A percentile compares a stretch with the other conserved stretches of the same genome.
Evolutionary conservation across 495 filamentous ascomycete species (phyloP).

Genomic region (Neurospora sp.): DNA sequence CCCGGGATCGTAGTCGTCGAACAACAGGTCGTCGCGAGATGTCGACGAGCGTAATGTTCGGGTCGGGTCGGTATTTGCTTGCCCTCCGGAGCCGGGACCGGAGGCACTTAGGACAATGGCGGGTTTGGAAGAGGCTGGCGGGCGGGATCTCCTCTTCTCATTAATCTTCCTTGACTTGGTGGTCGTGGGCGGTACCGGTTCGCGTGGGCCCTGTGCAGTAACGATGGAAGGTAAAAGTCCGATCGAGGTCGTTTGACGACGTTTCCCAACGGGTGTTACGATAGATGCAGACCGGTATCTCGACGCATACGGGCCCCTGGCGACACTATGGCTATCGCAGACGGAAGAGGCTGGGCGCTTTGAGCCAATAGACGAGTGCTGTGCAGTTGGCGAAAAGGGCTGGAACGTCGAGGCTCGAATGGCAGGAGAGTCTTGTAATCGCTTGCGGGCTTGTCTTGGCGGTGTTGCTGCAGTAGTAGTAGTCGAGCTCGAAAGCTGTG

Average conservation of each 20-base stretch:
- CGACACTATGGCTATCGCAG: slow-evolving; percentile 20
- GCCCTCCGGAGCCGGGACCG: slow-evolving; percentile 11
- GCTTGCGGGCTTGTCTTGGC: slow-evolving; percentile 2
- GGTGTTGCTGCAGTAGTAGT: slow-evolving; percentile 17
- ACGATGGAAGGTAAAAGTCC: background rate
- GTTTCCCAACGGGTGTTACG: slow-evolving; percentile 16
- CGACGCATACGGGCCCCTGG: slow-evolving; percentile 14
- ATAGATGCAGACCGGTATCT: slow-evolving; percentile 11
- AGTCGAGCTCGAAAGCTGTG: background rate
- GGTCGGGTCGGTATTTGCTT: slow-evolving; percentile 36
- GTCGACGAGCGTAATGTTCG: slow-evolving; percentile 41
- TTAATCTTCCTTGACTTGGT: slow-evolving; percentile 19
- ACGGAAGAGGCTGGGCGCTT: slow-evolving; percentile 32
- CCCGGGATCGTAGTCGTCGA: slow-evolving; percentile 38
- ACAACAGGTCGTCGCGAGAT: slow-evolving; percentile 35
- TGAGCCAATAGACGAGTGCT: slow-evolving; percentile 7
- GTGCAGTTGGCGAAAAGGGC: slow-evolving; percentile 12
- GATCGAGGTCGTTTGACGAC: slow-evolving; percentile 13
- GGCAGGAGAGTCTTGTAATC: slow-evolving; percentile 7
- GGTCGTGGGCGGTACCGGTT: slow-evolving; percentile 27
- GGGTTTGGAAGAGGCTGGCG: slow-evolving; percentile 28
- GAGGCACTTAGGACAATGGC: slow-evolving; percentile 6
- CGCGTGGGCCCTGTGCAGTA: slow-evolving; percentile 27
- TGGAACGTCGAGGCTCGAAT: slow-evolving; percentile 33
- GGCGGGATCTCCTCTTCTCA: slow-evolving; percentile 33